Evolutionary conservation across 805 yeast genomes (phyloP).

Genomic region (Wickerhamomyces chaumierensis): DNA sequence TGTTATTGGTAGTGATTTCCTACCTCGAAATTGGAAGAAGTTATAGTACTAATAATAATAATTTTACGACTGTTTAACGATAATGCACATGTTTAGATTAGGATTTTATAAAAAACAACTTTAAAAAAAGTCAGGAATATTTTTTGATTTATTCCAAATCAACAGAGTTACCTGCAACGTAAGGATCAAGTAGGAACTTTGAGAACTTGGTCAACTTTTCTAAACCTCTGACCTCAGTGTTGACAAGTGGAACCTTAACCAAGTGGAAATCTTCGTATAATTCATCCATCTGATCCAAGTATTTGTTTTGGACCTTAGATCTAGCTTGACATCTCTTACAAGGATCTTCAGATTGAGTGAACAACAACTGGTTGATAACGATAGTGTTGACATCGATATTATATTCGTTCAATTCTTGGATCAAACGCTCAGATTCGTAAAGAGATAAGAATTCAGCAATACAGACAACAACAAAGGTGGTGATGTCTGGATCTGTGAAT

Average conservation of each 20-base stretch:
- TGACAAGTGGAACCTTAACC: slow-evolving; percentile 90
- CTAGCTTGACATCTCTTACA: slow-evolving; percentile 90
- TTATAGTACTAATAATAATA: slow-evolving; percentile 4
- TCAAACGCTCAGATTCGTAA: slow-evolving; percentile 95
- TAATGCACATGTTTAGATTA: too few relatives aligned
- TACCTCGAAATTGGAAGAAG: slow-evolving; percentile 17
- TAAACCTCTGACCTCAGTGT: slow-evolving; percentile 90
- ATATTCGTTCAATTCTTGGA: slow-evolving; percentile 89
- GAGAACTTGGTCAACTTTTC: slow-evolving; percentile 79
- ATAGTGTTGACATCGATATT: slow-evolving; percentile 96
- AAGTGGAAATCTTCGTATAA: slow-evolving; percentile 94
- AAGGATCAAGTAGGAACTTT: slow-evolving; percentile 66
- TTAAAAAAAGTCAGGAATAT: not conserved
- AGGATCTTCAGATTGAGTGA: slow-evolving; percentile 63
- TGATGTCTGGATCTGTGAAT: slow-evolving; percentile 90
- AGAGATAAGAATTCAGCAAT: slow-evolving; percentile 92
- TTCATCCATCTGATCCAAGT: slow-evolving; percentile 90
- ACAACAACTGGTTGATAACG: slow-evolving; percentile 86
- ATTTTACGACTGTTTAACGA: too few relatives aligned
- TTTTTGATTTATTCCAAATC: slow-evolving; percentile 13
- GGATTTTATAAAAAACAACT: too few relatives aligned
- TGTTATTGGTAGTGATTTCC: slow-evolving; percentile 21
- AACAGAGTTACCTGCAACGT: slow-evolving; percentile 40
- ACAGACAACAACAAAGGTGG: slow-evolving; percentile 94
- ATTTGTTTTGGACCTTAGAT: slow-evolving; percentile 92